These are phyloP conservation scores for Cyclostephanos tholiformis DNA, from an alignment of 108 stramenopile genomes.

Conservation along the genomic window DNA sequence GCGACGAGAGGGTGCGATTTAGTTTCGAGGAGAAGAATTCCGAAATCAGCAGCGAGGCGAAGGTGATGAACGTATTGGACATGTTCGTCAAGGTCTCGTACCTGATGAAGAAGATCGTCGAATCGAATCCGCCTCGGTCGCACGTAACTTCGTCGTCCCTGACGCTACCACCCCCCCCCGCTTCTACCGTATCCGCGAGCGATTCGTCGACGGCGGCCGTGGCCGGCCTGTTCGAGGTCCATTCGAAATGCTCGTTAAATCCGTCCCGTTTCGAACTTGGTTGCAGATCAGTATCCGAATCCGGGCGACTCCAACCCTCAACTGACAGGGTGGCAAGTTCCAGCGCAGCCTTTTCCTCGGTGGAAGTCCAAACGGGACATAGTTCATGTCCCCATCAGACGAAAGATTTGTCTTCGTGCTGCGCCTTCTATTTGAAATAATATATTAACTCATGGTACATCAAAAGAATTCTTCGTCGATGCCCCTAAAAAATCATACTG, in stretches of 20 bases:
- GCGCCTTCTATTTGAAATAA: not conserved
- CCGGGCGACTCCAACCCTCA: not conserved
- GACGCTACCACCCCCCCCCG: not conserved
- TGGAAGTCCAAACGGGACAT: not conserved
- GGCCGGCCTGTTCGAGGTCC: not conserved
- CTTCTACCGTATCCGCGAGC: not conserved
- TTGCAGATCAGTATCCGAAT: not conserved
- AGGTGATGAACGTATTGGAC: not conserved
- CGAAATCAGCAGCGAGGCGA: conserved; percentile 2
- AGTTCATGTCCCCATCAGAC: not conserved
- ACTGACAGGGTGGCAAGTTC: not conserved
- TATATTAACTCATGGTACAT: too few relatives aligned
- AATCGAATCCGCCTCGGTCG: not conserved
- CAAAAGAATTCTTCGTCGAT: too few relatives aligned
- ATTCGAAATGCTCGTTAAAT: not conserved
- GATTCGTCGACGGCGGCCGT: not conserved
- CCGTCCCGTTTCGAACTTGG: not conserved
- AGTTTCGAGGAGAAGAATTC: conserved; percentile 10
- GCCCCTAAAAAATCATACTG: too few relatives aligned
- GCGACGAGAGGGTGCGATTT: not conserved
- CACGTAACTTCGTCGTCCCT: not conserved
- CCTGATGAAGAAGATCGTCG: conserved; percentile 2
- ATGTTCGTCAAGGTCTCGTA: conserved; percentile 9
- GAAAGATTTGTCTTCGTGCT: not conserved
- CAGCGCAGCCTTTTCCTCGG: not conserved